Percentiles rank a stretch among this genome's conserved stretches.
Conservation (phyloP, 2,329 filamentous ascomycete species). For the Aspergillus hortae region DNA sequence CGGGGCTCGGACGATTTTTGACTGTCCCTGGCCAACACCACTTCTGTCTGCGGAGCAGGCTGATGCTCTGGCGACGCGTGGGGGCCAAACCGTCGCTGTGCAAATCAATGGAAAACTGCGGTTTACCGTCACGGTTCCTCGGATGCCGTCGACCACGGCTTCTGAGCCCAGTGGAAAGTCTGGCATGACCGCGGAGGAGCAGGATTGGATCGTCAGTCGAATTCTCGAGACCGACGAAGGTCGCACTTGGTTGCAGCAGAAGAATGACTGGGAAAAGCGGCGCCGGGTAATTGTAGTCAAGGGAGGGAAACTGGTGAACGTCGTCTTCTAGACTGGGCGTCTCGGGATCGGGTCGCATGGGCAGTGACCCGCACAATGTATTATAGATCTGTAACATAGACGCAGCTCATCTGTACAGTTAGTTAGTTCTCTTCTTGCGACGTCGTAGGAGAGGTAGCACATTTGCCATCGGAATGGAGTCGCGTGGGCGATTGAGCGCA, state of each 20-base stretch:
- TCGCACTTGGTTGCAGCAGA: constrained; percentile 52
- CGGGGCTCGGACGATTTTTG: constrained; percentile 40
- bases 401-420: not conserved
- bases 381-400: not conserved
- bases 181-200: constrained; percentile 36
- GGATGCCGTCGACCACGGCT: constrained; percentile 37
- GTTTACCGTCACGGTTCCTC: constrained; percentile 63
- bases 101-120: constrained; percentile 78
- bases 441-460: not conserved
- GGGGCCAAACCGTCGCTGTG: constrained; percentile 56
- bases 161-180: constrained; percentile 12
- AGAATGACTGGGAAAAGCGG: constrained; percentile 50
- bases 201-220: constrained; percentile 59
- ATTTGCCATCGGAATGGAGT: no score
- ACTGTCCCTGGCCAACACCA: constrained; percentile 55
- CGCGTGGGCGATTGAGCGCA: no score
- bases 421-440: constrained; percentile 9
- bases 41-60: constrained; percentile 36
- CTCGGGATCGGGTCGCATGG: not conserved
- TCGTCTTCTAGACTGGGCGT: constrained; percentile 52
- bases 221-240: constrained; percentile 62
- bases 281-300: constrained; percentile 64
- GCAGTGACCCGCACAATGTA: not conserved
- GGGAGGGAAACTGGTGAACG: constrained; percentile 68
- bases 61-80: constrained; percentile 49